Evolutionary conservation across 768 basidiomycete genomes (phyloP).

Genomic region (Leccinum truebloodii): DNA sequence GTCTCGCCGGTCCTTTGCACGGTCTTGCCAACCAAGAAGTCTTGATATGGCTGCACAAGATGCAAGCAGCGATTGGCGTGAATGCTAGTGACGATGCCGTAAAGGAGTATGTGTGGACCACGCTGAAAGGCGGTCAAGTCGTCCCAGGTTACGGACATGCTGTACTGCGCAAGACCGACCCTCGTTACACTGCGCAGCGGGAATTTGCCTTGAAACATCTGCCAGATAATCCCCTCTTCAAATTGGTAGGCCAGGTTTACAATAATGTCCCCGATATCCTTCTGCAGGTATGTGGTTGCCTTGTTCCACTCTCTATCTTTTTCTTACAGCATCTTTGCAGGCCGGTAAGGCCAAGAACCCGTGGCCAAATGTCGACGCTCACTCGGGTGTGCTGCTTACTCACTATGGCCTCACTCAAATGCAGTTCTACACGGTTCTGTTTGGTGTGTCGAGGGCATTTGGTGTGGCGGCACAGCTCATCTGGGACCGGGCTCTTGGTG

Average conservation of each 20-base stretch:
- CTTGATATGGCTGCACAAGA: slow-evolving; percentile 89
- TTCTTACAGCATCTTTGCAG: slow-evolving; percentile 34
- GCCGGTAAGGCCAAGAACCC: slow-evolving; percentile 93
- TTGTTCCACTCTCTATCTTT: not conserved
- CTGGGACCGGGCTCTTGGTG: slow-evolving; percentile 92
- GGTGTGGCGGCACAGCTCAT: slow-evolving; percentile 88
- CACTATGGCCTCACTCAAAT: slow-evolving; percentile 88
- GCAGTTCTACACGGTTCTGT: slow-evolving; percentile 97
- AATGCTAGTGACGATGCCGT: slow-evolving; percentile 84
- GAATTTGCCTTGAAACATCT: slow-evolving; percentile 87
- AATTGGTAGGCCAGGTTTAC: slow-evolving; percentile 89
- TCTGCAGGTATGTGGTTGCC: slow-evolving; percentile 56
- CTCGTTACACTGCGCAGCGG: slow-evolving; percentile 87
- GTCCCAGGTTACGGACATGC: slow-evolving; percentile 92
- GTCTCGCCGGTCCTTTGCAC: slow-evolving; percentile 95
- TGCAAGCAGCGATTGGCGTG: slow-evolving; percentile 88
- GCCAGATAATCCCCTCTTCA: slow-evolving; percentile 88
- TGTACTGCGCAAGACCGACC: slow-evolving; percentile 88
- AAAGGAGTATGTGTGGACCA: slow-evolving; percentile 93
- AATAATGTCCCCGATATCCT: slow-evolving; percentile 88
- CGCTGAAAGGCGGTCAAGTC: slow-evolving; percentile 90
- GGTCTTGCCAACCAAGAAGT: slow-evolving; percentile 98
- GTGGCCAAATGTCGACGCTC: slow-evolving; percentile 97
- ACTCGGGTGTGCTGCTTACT: slow-evolving; percentile 87
- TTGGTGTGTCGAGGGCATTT: slow-evolving; percentile 94